phyloP scores from a whole-genome alignment of 139 green algal genomes.

The Tetraselmis chui region DNA sequence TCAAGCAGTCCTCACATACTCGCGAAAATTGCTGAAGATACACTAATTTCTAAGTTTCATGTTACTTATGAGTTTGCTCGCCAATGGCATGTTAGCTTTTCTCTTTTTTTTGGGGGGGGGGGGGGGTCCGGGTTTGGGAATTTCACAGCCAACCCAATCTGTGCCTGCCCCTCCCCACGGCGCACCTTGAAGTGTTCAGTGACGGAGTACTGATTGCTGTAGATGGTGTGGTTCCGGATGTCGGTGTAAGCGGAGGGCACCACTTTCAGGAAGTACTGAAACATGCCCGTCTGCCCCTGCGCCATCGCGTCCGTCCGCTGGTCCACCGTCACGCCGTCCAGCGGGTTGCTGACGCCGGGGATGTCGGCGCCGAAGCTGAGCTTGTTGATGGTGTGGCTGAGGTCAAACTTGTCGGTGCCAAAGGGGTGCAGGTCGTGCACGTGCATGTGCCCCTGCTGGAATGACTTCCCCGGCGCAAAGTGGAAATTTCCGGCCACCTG shows the following conservation, averaged over 20 bases:
- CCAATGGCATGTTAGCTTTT: too few species aligned
- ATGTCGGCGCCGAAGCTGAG: slow-evolving; percentile 57
- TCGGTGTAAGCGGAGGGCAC: slow-evolving; percentile 86
- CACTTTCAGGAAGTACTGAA: slow-evolving; percentile 97
- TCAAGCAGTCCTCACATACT: too few species aligned
- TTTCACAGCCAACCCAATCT: too few species aligned
- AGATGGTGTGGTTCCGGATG: slow-evolving; percentile 49
- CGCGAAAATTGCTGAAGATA: too few species aligned
- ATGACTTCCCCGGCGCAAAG: slow-evolving; percentile 86
- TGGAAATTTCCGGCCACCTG: slow-evolving; percentile 92
- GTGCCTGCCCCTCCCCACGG: too few species aligned
- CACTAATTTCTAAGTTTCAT: too few species aligned
- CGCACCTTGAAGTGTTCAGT: slow-evolving; percentile 93
- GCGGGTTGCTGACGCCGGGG: slow-evolving; percentile 69
- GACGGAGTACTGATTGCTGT: slow-evolving; percentile 92
- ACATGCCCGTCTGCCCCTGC: slow-evolving; percentile 60
- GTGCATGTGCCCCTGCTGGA: slow-evolving; percentile 83
- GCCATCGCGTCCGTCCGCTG: slow-evolving; percentile 6
- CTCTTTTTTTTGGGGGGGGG: slow-evolving; percentile 8
- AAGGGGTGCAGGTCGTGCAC: slow-evolving; percentile 91
- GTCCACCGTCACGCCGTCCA: slow-evolving; percentile 50
- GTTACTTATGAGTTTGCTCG: too few species aligned
- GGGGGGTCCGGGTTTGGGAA: too few species aligned
- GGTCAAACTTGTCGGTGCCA: slow-evolving; percentile 55
- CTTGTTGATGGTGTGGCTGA: slow-evolving; percentile 79